Percentiles rank a stretch among this genome's conserved stretches.
Evolutionary conservation across 257 asterid species (phyloP).

Genomic region (Fraxinus americana): DNA sequence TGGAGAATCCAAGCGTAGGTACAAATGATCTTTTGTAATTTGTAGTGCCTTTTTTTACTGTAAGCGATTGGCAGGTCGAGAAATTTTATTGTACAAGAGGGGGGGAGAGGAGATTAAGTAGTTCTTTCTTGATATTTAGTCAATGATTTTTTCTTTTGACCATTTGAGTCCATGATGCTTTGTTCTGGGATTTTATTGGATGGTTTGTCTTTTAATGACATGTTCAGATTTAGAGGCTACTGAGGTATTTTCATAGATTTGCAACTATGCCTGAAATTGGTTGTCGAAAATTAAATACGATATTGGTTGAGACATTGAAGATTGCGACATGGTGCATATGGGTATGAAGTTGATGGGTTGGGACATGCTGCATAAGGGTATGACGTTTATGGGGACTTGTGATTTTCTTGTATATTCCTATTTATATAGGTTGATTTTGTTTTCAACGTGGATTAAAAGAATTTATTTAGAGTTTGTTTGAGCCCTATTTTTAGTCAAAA

Average conservation of each 20-base stretch:
- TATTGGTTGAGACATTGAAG: background rate
- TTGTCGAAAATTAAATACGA: conserved; percentile 20
- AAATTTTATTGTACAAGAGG: background rate
- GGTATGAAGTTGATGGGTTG: no score
- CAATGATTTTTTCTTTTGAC: background rate
- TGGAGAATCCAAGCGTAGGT: conserved; percentile 93
- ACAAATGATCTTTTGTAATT: conserved; percentile 46
- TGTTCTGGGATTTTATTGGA: conserved; percentile 15
- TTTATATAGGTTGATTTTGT: no score
- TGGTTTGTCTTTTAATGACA: conserved; percentile 13
- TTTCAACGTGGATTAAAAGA: no score
- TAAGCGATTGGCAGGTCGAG: background rate
- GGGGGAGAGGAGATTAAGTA: background rate
- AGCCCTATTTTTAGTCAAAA: no score
- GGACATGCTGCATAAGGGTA: no score
- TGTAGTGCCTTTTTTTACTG: background rate
- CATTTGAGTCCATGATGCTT: background rate
- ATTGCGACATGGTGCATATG: no score
- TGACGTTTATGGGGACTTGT: no score
- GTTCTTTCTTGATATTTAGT: conserved; percentile 1
- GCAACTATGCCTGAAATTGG: conserved; percentile 12
- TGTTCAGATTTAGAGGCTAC: conserved; percentile 24
- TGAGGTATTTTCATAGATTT: conserved; percentile 5
- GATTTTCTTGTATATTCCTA: no score
- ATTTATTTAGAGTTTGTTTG: no score